Conservation (phyloP, 192 early-diverging fungal species). For the Linnemannia hyalina region DNA sequence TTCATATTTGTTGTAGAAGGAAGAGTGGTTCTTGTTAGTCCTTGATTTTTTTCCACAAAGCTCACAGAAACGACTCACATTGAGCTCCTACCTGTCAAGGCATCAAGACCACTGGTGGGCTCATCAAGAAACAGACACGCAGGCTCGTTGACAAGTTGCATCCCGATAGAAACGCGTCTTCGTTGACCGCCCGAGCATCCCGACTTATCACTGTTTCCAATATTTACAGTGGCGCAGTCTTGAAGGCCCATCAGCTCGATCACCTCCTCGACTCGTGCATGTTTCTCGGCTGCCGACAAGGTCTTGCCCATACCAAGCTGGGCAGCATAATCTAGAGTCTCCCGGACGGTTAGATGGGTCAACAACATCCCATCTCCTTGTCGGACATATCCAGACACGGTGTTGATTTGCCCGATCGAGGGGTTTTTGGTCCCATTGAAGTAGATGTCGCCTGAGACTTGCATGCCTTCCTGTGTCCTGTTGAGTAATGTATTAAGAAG, state of each 20-base stretch:
- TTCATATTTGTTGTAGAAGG: no score
- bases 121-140: constrained; percentile 80
- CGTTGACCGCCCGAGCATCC: constrained; percentile 85
- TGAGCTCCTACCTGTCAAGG: constrained; percentile 29
- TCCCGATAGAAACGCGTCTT: constrained; percentile 84
- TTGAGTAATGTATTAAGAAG: constrained; percentile 12
- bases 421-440: constrained; percentile 30
- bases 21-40: no score
- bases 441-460: constrained; percentile 7
- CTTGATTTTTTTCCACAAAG: no score
- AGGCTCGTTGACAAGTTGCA: constrained; percentile 80
- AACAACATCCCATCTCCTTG: constrained; percentile 19
- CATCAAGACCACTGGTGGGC: constrained; percentile 76
- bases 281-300: constrained; percentile 63
- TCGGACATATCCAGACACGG: constrained; percentile 25
- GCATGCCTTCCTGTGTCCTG: background rate
- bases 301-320: constrained; percentile 69
- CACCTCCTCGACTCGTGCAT: constrained; percentile 74
- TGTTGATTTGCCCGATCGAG: constrained; percentile 8
- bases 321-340: constrained; percentile 81
- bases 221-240: constrained; percentile 69
- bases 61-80: background rate
- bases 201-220: constrained; percentile 66
- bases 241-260: constrained; percentile 75
- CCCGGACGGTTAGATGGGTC: constrained; percentile 78